These are phyloP conservation scores for Colletotrichum navitas DNA, from an alignment of 2,329 filamentous ascomycete genomes.

Conservation along the genomic window DNA sequence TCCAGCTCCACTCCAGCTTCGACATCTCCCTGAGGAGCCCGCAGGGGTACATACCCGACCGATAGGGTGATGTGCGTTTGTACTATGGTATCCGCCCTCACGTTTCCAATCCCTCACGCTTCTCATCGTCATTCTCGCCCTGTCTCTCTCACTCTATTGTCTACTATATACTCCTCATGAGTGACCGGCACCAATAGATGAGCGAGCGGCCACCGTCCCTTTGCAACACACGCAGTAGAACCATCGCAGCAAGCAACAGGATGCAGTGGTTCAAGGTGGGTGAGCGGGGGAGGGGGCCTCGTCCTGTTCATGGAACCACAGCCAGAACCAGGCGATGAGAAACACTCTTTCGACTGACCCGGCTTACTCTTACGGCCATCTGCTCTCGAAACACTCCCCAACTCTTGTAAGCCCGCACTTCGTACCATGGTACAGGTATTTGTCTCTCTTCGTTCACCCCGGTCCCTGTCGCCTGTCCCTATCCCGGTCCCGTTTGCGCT, in stretches of 20 bases:
- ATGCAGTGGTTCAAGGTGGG: neutral
- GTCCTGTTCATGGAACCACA: slow-evolving; percentile 4
- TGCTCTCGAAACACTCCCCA: slow-evolving; percentile 27
- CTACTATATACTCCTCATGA: neutral
- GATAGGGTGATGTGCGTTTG: neutral
- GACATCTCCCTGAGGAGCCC: slow-evolving; percentile 3
- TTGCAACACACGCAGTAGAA: too few species aligned
- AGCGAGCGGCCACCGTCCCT: neutral
- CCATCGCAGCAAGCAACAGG: neutral
- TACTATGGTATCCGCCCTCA: neutral
- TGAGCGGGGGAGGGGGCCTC: neutral
- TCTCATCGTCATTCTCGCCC: neutral
- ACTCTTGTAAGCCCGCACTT: neutral
- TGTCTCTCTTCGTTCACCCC: slow-evolving; percentile 1
- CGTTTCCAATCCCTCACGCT: neutral
- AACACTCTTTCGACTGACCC: slow-evolving; percentile 23
- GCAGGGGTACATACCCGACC: neutral
- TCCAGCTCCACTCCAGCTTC: neutral
- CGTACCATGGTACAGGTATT: neutral
- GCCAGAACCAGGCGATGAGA: slow-evolving; percentile 17
- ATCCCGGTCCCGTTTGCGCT: slow-evolving; percentile 22
- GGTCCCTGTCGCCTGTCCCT: slow-evolving; percentile 14
- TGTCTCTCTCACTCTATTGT: neutral
- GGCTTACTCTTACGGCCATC: slow-evolving; percentile 27
- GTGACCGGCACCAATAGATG: neutral